A percentile compares a stretch with the other conserved stretches of the same genome.
phyloP scores from a whole-genome alignment of 179 eudicot species.

The Actinidia arguta region DNA sequence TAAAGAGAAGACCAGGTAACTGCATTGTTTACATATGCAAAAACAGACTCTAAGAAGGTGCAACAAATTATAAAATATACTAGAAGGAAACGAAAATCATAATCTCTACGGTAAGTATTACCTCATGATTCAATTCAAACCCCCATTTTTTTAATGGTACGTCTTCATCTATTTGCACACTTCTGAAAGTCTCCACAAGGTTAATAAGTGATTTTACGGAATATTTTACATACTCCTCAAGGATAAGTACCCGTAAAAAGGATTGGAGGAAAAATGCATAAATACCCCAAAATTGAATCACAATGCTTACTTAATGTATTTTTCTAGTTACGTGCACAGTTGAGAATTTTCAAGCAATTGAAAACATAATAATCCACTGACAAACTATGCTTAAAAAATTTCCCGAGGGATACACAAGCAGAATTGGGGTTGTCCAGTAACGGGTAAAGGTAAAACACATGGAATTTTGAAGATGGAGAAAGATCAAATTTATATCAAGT shows the following conservation, averaged over 20 bases:
- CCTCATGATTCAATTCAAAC: slow-evolving; percentile 25
- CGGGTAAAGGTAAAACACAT: too few relatives aligned
- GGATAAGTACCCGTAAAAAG: too few relatives aligned
- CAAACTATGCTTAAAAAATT: neutral
- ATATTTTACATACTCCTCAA: slow-evolving; percentile 61
- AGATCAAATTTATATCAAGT: too few relatives aligned
- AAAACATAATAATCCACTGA: neutral
- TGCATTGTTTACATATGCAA: too few relatives aligned
- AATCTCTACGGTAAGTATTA: too few relatives aligned
- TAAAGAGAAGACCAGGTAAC: too few relatives aligned
- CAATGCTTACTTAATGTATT: neutral
- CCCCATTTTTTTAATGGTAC: slow-evolving; percentile 85
- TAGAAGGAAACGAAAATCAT: too few relatives aligned
- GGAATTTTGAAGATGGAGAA: too few relatives aligned
- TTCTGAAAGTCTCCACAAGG: slow-evolving; percentile 86
- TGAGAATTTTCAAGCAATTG: neutral
- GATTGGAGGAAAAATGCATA: slow-evolving; percentile 1
- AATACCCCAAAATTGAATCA: neutral
- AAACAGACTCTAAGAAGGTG: too few relatives aligned
- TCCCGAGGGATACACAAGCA: neutral
- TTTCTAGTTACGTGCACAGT: neutral
- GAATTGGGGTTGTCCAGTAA: neutral
- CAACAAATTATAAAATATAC: too few relatives aligned
- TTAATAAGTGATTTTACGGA: slow-evolving; percentile 72
- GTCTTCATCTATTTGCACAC: slow-evolving; percentile 78